Percentiles rank a stretch among this genome's conserved stretches.
phyloP scores from a whole-genome alignment of 495 filamentous ascomycete species.

The Chaetomium fimeti region DNA sequence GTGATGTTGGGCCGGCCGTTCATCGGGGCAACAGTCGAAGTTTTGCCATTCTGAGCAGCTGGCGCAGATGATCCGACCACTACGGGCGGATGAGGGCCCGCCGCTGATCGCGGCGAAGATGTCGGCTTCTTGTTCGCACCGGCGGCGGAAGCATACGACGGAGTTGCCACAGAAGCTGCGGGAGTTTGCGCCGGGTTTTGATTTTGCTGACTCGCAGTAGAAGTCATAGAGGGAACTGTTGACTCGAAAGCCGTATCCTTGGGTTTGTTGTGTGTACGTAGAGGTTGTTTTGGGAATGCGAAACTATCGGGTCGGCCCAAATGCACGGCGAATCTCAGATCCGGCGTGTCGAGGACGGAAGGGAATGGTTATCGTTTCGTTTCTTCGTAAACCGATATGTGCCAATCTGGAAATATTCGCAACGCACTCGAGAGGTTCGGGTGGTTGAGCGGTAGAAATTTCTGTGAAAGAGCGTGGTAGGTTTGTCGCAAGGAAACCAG shows the following conservation, averaged over 20 bases:
- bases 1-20: slow-evolving; percentile 77
- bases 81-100: slow-evolving; percentile 62
- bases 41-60: slow-evolving; percentile 76
- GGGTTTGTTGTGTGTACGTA: slow-evolving; percentile 24
- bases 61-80: slow-evolving; percentile 66
- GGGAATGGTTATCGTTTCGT: slow-evolving; percentile 22
- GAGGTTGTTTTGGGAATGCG: slow-evolving; percentile 17
- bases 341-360: slow-evolving; percentile 33
- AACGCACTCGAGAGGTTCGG: slow-evolving; percentile 25
- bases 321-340: slow-evolving; percentile 39
- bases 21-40: slow-evolving; percentile 67
- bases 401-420: slow-evolving; percentile 16
- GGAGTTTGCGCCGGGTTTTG: slow-evolving; percentile 57
- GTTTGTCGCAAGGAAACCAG: slow-evolving; percentile 31
- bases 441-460: slow-evolving; percentile 22
- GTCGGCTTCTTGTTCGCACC: slow-evolving; percentile 75
- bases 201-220: slow-evolving; percentile 51
- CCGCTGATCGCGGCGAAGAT: slow-evolving; percentile 64
- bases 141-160: slow-evolving; percentile 70
- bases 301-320: slow-evolving; percentile 22
- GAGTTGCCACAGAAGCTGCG: slow-evolving; percentile 60
- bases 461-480: slow-evolving; percentile 36
- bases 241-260: slow-evolving; percentile 39
- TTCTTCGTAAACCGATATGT: slow-evolving; percentile 6
- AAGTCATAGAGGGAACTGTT: slow-evolving; percentile 50